Percentiles rank a stretch among this genome's conserved stretches.
phyloP scores from a whole-genome alignment of 78 protist genomes.

The Emiliania huxleyi region DNA sequence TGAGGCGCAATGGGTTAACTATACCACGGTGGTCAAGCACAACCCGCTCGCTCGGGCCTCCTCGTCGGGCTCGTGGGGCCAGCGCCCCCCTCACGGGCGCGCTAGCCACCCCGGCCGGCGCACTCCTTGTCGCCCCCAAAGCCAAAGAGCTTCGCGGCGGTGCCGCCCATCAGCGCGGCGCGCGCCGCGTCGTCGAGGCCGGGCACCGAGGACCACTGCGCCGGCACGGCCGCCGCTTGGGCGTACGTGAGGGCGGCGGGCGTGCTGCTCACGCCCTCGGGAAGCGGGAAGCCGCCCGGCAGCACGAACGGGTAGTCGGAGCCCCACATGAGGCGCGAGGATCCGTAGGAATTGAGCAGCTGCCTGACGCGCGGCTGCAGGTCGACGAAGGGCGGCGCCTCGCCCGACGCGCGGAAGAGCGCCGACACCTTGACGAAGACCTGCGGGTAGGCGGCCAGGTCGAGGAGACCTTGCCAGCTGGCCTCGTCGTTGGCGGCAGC shows the following conservation, averaged over 20 bases:
- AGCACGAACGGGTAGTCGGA: not conserved
- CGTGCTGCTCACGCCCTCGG: not conserved
- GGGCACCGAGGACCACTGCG: not conserved
- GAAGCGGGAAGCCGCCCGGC: too few species aligned
- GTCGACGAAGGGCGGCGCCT: not conserved
- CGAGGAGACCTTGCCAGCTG: too few species aligned
- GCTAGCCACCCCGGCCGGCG: too few species aligned
- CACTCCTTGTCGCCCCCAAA: too few species aligned
- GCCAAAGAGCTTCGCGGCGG: not conserved
- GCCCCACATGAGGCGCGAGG: not conserved
- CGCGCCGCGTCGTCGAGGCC: not conserved
- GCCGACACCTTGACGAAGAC: slow-evolving; percentile 18
- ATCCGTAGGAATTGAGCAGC: not conserved
- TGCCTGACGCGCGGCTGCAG: not conserved
- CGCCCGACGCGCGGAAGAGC: not conserved
- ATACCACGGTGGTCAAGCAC: too few species aligned
- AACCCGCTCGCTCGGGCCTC: too few species aligned
- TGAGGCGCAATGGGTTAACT: too few species aligned
- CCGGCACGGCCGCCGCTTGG: not conserved
- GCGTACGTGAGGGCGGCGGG: not conserved
- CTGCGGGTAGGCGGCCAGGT: not conserved
- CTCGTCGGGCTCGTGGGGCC: too few species aligned
- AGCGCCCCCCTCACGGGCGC: too few species aligned
- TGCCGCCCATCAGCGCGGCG: not conserved
- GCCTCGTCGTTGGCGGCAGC: not conserved